phyloP scores from a whole-genome alignment of 2,329 filamentous ascomycete genomes.

The Fusarium acutatum region DNA sequence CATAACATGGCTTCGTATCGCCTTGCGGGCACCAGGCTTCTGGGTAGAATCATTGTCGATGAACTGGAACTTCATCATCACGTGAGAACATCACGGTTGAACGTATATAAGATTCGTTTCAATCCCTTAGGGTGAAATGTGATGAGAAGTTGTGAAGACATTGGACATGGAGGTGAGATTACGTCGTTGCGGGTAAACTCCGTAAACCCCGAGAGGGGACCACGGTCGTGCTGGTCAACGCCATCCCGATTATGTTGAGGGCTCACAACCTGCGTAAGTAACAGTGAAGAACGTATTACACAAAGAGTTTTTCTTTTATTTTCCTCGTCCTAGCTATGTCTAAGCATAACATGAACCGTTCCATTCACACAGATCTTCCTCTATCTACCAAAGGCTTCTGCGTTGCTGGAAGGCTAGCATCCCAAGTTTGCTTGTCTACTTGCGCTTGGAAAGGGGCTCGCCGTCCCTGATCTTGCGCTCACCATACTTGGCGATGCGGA shows the following conservation, averaged over 20 bases:
- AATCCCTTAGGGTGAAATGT: not conserved
- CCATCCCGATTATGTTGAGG: not conserved
- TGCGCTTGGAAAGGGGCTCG: not conserved
- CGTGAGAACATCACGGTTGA: not conserved
- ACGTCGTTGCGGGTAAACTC: conserved; percentile 15
- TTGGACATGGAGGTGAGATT: conserved; percentile 6
- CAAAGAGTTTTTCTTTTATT: not conserved
- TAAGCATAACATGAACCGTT: not conserved
- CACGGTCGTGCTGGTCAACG: not conserved
- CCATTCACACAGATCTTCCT: not conserved
- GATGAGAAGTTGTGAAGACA: not conserved
- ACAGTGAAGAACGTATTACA: not conserved
- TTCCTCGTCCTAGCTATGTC: not conserved
- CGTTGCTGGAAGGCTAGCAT: not conserved
- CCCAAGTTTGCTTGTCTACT: not conserved
- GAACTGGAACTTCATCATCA: conserved; percentile 33
- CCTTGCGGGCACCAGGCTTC: conserved; percentile 9
- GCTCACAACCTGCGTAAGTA: not conserved
- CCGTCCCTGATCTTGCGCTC: not conserved
- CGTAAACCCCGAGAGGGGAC: conserved; percentile 24
- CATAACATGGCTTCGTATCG: conserved; percentile 38
- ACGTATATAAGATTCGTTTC: not conserved
- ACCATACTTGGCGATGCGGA: not conserved
- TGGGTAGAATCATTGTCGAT: conserved; percentile 14
- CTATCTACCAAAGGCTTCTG: not conserved